Base-by-base conservation (phyloP, 495 filamentous ascomycete species). In the Annulohypoxylon nitens region DNA sequence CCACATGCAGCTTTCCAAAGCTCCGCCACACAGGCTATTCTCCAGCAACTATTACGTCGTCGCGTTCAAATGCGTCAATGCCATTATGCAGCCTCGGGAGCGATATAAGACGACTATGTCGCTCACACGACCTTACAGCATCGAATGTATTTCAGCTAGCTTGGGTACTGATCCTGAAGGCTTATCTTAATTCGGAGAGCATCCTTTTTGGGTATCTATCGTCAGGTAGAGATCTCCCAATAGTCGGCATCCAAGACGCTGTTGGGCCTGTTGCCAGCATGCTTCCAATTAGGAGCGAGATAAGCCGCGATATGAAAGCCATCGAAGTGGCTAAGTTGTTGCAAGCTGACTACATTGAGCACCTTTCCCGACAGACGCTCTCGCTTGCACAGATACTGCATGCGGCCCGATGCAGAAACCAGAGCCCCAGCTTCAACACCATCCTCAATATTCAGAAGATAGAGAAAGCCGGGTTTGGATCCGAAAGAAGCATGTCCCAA, bases 141-240 rank as follows among this genome's bases (percentile, higher is more conserved):
- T 54, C 50, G 4, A 54, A 54, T 11, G 30, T 54, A 26, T 54
- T 54, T 23, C 50, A 54, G 9, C 23, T 54, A 7, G 50, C 50
- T 23, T 54, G 50, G 50, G 23, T 5, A 14, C n/a, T 54, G 11
- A 11, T 30, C 23, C 50, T 54, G 4, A 23, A 23, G 23, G n/a
- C n/a, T 18, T 54, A 54, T 23, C 18, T 23, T 8, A 23, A 23
- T 23, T 54, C 20, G 4, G 50, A 54, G 1, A 23, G 23, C 14
- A 23, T 54, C 26, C 23, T 18, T 23, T 54, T 54, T 23, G 50
- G 50, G 2, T 54, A 54, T 54, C 50, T 54, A 8, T 23, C 50
- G 2, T 54, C 50, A 3, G 50, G 50, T 12, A 18, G 50, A 23
- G 50, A 54, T 26, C 18, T 54, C 11, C 50, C 50, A 54, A 18